phyloP scores from a whole-genome alignment of 495 filamentous ascomycete species.

The Tuber calosporum region DNA sequence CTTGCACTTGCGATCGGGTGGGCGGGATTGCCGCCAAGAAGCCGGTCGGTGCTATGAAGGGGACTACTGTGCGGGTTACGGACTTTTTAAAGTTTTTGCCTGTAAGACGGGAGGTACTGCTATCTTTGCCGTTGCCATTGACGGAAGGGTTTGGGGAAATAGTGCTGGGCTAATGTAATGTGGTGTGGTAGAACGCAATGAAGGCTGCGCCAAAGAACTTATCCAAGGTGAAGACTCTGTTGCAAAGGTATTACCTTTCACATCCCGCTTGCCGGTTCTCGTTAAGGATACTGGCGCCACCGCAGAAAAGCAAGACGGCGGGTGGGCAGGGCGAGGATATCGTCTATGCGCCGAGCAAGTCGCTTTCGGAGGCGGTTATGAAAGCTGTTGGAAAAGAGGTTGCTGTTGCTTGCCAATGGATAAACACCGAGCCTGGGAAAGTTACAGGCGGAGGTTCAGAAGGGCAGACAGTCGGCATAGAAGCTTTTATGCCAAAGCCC shows the following conservation, averaged over 20 bases:
- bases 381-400: conserved; percentile 65
- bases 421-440: conserved; percentile 28
- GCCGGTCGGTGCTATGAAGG: conserved; percentile 52
- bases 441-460: conserved; percentile 8
- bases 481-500: conserved; percentile 56
- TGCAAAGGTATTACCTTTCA: conserved; percentile 71
- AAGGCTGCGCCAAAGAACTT: conserved; percentile 59
- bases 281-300: conserved; percentile 53
- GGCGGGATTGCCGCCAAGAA: conserved; percentile 50
- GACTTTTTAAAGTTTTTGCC: conserved; percentile 65
- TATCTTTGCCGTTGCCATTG: not conserved
- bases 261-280: conserved; percentile 57
- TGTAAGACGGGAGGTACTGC: conserved; percentile 55
- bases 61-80: conserved; percentile 66
- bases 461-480: conserved; percentile 40
- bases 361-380: conserved; percentile 58
- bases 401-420: conserved; percentile 50
- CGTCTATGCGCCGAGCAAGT: conserved; percentile 61
- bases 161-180: conserved; percentile 8
- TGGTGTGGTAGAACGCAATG: conserved; percentile 47
- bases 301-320: conserved; percentile 15
- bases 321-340: conserved; percentile 56
- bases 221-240: conserved; percentile 56
- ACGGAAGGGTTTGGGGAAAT: not conserved
- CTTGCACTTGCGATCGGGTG: conserved; percentile 48